Evolutionary conservation across 768 basidiomycete species (phyloP).

Genomic region (Macrolepiota dolichaula): DNA sequence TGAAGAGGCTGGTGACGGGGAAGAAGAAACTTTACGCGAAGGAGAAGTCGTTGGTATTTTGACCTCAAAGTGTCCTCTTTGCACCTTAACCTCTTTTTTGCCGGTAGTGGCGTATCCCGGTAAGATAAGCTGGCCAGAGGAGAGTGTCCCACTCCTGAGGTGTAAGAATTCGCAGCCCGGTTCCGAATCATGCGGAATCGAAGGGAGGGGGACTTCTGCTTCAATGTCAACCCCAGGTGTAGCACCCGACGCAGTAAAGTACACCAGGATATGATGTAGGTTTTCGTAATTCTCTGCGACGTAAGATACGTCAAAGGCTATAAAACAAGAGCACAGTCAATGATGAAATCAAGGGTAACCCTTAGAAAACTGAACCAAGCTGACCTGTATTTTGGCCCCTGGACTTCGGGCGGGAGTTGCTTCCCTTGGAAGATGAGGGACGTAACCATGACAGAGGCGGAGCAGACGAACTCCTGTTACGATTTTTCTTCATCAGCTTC

Average conservation of each 20-base stretch:
- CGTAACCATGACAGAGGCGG: slow-evolving; percentile 59
- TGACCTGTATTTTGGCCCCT: slow-evolving; percentile 19
- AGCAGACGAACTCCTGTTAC: slow-evolving; percentile 55
- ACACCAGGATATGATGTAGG: slow-evolving; percentile 74
- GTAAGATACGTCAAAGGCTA: slow-evolving; percentile 45
- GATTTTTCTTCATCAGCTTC: slow-evolving; percentile 30
- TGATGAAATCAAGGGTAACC: background rate
- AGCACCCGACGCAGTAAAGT: slow-evolving; percentile 55
- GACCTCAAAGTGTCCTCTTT: slow-evolving; percentile 66
- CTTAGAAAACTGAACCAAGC: background rate
- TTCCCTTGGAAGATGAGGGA: slow-evolving; percentile 27
- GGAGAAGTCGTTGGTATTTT: slow-evolving; percentile 46
- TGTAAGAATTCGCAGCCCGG: slow-evolving; percentile 52
- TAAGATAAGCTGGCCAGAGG: slow-evolving; percentile 54
- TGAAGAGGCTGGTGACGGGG: background rate
- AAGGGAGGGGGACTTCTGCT: slow-evolving; percentile 61
- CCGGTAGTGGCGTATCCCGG: slow-evolving; percentile 59
- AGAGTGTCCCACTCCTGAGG: slow-evolving; percentile 55
- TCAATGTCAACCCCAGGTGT: slow-evolving; percentile 51
- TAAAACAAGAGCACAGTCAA: slow-evolving; percentile 11
- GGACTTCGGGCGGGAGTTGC: slow-evolving; percentile 17
- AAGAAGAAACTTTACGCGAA: background rate
- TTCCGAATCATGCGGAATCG: slow-evolving; percentile 32
- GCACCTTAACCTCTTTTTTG: slow-evolving; percentile 52
- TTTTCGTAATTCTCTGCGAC: slow-evolving; percentile 83